Conservation (phyloP, 208 protist genomes). For the Trichomonas gallinae region DNA sequence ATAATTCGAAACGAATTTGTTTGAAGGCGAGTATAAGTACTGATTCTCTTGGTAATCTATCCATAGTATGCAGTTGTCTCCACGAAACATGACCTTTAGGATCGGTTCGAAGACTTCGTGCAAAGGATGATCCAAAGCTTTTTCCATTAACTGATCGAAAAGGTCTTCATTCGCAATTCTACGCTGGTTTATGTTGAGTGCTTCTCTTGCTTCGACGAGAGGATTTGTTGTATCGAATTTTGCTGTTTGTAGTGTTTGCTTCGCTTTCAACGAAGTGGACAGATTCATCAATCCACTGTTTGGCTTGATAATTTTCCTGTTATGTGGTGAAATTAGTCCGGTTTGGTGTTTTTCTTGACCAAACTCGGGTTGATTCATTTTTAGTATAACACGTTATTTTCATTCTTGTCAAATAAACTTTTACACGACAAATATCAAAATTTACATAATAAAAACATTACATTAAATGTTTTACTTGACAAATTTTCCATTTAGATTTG, state of each 20-base stretch:
- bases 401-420: too few relatives aligned
- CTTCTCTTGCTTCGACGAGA: neutral
- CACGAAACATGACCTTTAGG: neutral
- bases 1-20: neutral
- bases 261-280: neutral
- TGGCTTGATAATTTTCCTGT: neutral
- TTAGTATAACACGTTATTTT: neutral
- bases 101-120: neutral
- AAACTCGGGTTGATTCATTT: neutral
- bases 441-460: too few relatives aligned
- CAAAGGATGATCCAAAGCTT: neutral
- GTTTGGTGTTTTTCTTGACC: neutral
- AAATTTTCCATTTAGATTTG: too few relatives aligned
- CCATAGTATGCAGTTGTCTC: neutral
- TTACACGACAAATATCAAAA: too few relatives aligned
- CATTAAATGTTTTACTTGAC: too few relatives aligned
- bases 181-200: neutral
- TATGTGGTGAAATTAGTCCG: neutral
- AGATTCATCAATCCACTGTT: neutral
- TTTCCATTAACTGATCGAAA: slow-evolving; percentile 10
- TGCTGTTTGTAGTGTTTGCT: neutral
- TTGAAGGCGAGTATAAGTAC: neutral
- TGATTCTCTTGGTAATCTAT: neutral
- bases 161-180: neutral
- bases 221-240: neutral